Percentiles rank a stretch among this genome's conserved stretches.
Evolutionary conservation across 2,329 filamentous ascomycete genomes (phyloP).

Genomic region (Xylogone sp.): DNA sequence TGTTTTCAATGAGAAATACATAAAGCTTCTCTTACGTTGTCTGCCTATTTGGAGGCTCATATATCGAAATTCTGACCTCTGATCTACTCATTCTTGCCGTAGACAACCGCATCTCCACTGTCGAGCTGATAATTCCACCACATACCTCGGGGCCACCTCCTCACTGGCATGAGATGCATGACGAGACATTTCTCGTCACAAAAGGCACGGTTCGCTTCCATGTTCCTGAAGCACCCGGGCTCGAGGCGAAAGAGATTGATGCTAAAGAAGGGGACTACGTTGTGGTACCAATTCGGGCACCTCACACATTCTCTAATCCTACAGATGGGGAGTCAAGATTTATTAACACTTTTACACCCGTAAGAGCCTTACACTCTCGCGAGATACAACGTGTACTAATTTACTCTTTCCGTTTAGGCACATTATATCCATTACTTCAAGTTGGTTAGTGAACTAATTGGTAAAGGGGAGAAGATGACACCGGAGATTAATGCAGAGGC

Average conservation of each 20-base stretch:
- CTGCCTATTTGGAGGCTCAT: too few species aligned
- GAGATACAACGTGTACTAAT: too few species aligned
- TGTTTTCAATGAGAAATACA: too few species aligned
- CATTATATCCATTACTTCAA: conserved; percentile 57
- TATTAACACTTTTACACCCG: conserved; percentile 53
- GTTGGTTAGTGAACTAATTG: conserved; percentile 41
- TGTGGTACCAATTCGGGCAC: conserved; percentile 48
- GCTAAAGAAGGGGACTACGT: conserved; percentile 50
- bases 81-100: too few species aligned
- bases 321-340: conserved; percentile 49
- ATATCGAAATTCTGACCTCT: too few species aligned
- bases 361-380: too few species aligned
- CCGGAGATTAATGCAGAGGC: conserved; percentile 44
- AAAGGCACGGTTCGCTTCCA: conserved; percentile 49
- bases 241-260: conserved; percentile 39
- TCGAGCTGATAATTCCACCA: conserved; percentile 45
- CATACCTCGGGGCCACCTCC: conserved; percentile 42
- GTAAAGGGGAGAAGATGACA: conserved; percentile 40
- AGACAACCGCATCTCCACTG: conserved; percentile 45
- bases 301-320: conserved; percentile 54
- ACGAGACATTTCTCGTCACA: conserved; percentile 54
- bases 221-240: conserved; percentile 15
- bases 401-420: conserved; percentile 19
- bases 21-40: too few species aligned
- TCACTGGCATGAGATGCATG: conserved; percentile 56